Conservation (phyloP, 139 green algal species). For the Chlamydomonas applanata region DNA sequence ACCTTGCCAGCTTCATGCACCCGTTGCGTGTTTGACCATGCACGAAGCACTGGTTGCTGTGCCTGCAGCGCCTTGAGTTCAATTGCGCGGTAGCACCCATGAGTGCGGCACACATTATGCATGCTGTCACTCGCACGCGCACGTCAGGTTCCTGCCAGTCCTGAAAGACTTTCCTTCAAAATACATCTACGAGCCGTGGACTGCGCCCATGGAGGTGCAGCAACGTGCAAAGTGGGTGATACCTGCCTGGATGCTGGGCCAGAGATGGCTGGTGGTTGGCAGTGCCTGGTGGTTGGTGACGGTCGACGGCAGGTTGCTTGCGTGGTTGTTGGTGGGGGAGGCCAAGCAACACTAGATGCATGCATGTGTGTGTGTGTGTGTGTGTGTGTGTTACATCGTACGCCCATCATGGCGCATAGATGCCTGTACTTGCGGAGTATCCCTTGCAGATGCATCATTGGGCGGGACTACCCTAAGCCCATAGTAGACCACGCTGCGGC, state of each 20-base stretch:
- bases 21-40: no score
- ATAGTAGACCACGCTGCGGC: conserved; percentile 78
- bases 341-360: no score
- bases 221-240: conserved; percentile 48
- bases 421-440: background rate
- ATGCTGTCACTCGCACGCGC: background rate
- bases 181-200: conserved; percentile 96
- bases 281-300: background rate
- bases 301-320: no score
- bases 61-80: no score
- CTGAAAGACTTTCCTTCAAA: conserved; percentile 89
- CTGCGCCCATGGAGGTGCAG: conserved; percentile 83
- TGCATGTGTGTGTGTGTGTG: background rate
- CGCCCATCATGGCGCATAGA: background rate
- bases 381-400: background rate
- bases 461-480: conserved; percentile 89
- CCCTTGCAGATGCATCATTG: conserved; percentile 75
- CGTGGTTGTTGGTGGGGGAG: no score
- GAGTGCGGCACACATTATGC: no score
- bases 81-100: no score
- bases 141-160: conserved; percentile 81
- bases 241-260: no score
- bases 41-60: no score
- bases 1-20: no score
- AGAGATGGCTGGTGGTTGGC: no score